phyloP scores from a whole-genome alignment of 148 eudicot genomes.

The Cornus florida region DNA sequence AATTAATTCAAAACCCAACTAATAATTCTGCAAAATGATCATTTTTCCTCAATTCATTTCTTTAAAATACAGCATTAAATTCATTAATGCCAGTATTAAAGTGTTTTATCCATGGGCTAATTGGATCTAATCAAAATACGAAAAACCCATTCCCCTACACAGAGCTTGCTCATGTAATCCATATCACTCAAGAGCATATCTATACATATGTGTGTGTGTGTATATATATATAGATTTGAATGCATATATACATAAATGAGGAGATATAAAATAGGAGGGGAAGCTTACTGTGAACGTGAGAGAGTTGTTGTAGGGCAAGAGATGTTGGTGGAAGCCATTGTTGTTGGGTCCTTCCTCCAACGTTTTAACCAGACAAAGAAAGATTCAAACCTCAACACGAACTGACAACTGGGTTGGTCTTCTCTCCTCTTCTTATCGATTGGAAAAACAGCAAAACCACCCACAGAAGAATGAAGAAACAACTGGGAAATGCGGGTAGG shows the following conservation, averaged over 20 bases:
- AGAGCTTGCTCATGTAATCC: background rate
- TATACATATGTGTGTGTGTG: no score
- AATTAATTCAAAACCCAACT: background rate
- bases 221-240: background rate
- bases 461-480: background rate
- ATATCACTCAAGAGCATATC: background rate
- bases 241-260: background rate
- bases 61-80: background rate
- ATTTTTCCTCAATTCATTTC: background rate
- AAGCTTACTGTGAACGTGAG: slow-evolving; percentile 46
- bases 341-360: slow-evolving; percentile 20
- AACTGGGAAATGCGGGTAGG: background rate
- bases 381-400: background rate
- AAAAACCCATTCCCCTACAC: background rate
- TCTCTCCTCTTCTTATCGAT: background rate
- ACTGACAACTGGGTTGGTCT: background rate
- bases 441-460: background rate
- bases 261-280: background rate
- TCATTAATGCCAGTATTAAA: background rate
- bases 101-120: no score
- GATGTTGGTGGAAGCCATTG: slow-evolving; percentile 63
- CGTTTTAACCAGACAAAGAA: background rate
- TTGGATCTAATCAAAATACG: background rate
- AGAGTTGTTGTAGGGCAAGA: slow-evolving; percentile 50
- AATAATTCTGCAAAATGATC: no score